Conservation (phyloP, 2,329 filamentous ascomycete genomes). For the Talaromyces amestolkiae region DNA sequence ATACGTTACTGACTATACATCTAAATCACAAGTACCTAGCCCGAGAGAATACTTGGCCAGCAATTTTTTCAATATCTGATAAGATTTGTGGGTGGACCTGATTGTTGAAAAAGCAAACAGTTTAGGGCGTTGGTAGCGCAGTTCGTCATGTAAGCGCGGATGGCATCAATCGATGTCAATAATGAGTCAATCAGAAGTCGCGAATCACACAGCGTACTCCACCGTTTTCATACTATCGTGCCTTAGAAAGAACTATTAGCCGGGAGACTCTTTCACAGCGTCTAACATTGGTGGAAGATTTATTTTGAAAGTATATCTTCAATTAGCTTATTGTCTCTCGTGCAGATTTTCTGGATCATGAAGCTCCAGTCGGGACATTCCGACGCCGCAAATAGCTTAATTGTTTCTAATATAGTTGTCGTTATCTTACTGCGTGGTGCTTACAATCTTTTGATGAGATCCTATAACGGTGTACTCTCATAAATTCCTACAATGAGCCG, state of each 20-base stretch:
- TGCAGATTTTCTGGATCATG: not conserved
- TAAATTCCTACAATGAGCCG: not conserved
- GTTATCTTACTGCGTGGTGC: not conserved
- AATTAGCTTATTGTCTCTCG: not conserved
- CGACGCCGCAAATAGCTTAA: not conserved
- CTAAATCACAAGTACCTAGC: not conserved
- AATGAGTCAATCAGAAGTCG: not conserved
- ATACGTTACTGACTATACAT: not conserved
- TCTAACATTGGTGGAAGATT: slow-evolving; percentile 15
- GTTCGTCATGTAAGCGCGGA: slow-evolving; percentile 16
- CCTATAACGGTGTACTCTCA: not conserved
- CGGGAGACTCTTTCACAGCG: not conserved
- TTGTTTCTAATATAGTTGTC: not conserved
- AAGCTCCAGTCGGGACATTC: not conserved
- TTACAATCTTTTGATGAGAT: not conserved
- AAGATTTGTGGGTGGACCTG: not conserved
- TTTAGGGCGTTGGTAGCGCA: not conserved
- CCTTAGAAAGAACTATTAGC: not conserved
- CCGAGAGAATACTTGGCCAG: not conserved
- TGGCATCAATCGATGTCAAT: slow-evolving; percentile 17
- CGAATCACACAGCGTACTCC: not conserved
- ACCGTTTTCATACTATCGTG: not conserved
- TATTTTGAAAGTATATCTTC: not conserved
- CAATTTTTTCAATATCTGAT: not conserved
- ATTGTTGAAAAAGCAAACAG: not conserved